Conservation (phyloP, 2,329 filamentous ascomycete species). For the Talaromyces sp. region DNA sequence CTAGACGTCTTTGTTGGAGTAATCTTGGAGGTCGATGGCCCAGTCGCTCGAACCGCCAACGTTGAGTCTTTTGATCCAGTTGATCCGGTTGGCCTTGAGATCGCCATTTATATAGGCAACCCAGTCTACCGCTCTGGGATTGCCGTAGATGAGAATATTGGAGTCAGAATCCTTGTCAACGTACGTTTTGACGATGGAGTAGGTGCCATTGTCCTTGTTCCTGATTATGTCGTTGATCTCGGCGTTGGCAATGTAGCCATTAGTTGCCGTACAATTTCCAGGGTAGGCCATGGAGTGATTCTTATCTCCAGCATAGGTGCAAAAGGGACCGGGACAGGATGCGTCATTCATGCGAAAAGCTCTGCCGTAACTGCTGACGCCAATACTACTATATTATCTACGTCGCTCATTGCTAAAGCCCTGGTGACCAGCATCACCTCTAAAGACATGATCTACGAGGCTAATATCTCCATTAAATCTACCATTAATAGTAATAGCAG, state of each 20-base stretch:
- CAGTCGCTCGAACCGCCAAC: not conserved
- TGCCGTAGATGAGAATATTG: not conserved
- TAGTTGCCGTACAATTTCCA: not conserved
- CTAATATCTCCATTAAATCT: not conserved
- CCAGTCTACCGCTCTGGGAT: not conserved
- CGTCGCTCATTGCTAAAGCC: not conserved
- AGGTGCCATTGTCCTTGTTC: not conserved
- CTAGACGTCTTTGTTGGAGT: not conserved
- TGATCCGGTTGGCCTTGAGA: not conserved
- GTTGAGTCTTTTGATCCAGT: not conserved
- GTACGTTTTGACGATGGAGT: not conserved
- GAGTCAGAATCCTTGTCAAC: not conserved
- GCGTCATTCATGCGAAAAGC: not conserved
- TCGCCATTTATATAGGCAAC: not conserved
- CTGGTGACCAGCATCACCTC: not conserved
- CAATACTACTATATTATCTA: too few species aligned
- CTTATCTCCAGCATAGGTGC: not conserved
- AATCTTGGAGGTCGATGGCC: not conserved
- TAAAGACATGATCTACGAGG: not conserved
- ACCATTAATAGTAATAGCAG: not conserved
- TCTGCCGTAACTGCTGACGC: too few species aligned
- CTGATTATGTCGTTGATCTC: not conserved
- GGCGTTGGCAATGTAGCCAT: not conserved
- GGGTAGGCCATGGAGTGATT: not conserved
- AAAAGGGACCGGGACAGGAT: not conserved